phyloP scores from a whole-genome alignment of 768 basidiomycete species.

The Candolleomyces aberdarensis region DNA sequence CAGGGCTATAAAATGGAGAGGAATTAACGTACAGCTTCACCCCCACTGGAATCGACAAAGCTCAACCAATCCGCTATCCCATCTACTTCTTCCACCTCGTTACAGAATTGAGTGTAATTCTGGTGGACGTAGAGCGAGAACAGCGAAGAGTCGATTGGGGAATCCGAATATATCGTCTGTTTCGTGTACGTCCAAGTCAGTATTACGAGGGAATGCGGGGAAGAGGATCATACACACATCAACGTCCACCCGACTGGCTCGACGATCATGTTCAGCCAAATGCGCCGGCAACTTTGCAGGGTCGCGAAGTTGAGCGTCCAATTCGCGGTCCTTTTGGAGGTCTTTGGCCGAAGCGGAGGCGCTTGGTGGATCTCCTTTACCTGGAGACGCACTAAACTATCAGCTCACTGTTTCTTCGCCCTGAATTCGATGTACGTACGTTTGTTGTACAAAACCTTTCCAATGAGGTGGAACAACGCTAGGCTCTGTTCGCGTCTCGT shows the following conservation, averaged over 20 bases:
- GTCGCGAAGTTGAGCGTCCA: constrained; percentile 54
- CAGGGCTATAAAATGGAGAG: neutral
- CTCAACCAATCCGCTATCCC: constrained; percentile 74
- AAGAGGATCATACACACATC: constrained; percentile 46
- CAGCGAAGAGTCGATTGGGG: constrained; percentile 87
- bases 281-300: constrained; percentile 57
- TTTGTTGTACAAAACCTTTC: constrained; percentile 94
- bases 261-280: constrained; percentile 56
- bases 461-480: constrained; percentile 87
- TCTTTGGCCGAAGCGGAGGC: constrained; percentile 60
- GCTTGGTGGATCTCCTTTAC: constrained; percentile 68
- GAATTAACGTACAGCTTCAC: constrained; percentile 49
- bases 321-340: constrained; percentile 52
- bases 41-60: constrained; percentile 67
- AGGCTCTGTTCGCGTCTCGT: constrained; percentile 84
- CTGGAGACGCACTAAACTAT: constrained; percentile 31
- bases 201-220: neutral
- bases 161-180: constrained; percentile 74
- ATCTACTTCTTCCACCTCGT: constrained; percentile 70
- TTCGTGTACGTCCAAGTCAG: neutral
- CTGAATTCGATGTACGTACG: constrained; percentile 44
- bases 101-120: constrained; percentile 86
- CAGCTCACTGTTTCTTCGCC: neutral
- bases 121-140: constrained; percentile 92
- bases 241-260: constrained; percentile 70